Base-by-base conservation (phyloP, 2,329 filamentous ascomycete species). In the Monosporascus sp. region DNA sequence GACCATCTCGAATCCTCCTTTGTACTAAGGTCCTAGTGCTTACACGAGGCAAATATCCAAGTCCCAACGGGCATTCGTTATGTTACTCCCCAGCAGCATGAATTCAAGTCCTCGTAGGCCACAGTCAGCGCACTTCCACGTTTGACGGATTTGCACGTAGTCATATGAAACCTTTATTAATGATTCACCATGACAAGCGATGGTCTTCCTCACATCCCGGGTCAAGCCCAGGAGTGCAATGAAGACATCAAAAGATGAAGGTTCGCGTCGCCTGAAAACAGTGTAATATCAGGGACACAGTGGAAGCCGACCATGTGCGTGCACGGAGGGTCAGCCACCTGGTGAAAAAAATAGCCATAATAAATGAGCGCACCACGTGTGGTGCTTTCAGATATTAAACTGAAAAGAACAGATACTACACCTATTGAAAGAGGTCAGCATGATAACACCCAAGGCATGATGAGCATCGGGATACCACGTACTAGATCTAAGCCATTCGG, bases 391-490 rank as follows among this genome's bases (percentile, higher is more conserved):
- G 79, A 77, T 78, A 81, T 83, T 82, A 84, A 83, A 82, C 81
- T 84, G 78, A 82, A 81, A 83, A 85, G 81, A 85, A 84, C 78
- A 82, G 78, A 82, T 84, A 83, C 80, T 82, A 82, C 79, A 58
- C 53, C 55, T 53, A 51, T 53, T 55, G 45, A 17, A 22, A 22
- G 20, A 38, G 14, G 47, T 37, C 19, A 49, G 20, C 35, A 49
- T 24, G 4, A 35, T 35, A 43, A 22, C 40, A 43, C 5, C n/a
- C 40, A n/a, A 43, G 8, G 4, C 3, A 40, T 3, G 7, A 40
- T n/a, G 19, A 17, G 6, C 17, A 40, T 19, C 38, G 38, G 38
- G 17, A 9, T 4, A 35, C 31, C 11, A n/a, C 40, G 16, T 44
- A 81, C 74, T 80, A 80, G 78, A 82, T 82, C 68, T 65, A 68